Evolutionary conservation across 1,284 basidiomycete genomes (phyloP), one percentile per base, ranked within the genome.

Genomic region (Tilletia walkeri): DNA sequence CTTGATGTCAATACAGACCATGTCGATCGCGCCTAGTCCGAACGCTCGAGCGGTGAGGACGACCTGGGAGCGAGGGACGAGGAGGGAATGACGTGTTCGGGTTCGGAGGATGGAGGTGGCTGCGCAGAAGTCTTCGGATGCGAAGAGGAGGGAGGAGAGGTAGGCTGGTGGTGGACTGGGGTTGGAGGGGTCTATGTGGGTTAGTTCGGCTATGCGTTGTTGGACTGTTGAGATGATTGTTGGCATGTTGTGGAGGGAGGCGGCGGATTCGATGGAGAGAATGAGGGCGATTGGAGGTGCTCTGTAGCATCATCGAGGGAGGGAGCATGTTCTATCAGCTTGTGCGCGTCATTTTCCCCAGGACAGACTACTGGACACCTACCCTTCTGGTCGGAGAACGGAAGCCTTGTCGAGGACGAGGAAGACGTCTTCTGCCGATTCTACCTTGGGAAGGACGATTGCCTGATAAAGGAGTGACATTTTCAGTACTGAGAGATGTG

Each of bases 1-100:
- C 81, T 92, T 92, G 86, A 94, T 95, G 81, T 94, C 90, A 48
- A 95, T 89, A 82, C 94, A 95, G 1, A 95, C 93, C 91, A 93
- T 77, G n/a, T 76, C 75, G 80, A 98, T 92, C 1, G 94, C 92
- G 50, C 90, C 88, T 1, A 96, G 86, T 0, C 89, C 89, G 79
- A 90, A 93, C 3, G 93, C 92, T 81, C 92, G 94, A 12, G 95
- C 93, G 0, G 90, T 88, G 34, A 92, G 88, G 9, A 91, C 92
- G 69, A 96, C 89, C 71, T 90, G 88, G 0, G 92, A 92, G n/a
- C 95, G 89, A 2, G 93, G 91, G 78, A 89, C 93, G 5, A 95
- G 87, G 24, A 98, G 85, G 79, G 95, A 93, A 66, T 86, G 86
- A 24, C 92, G 88, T 9, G 89, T 88, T 1, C 86, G 81, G 1